phyloP scores from a whole-genome alignment of 352 stramenopile species.

The Globisporangium irregulare region DNA sequence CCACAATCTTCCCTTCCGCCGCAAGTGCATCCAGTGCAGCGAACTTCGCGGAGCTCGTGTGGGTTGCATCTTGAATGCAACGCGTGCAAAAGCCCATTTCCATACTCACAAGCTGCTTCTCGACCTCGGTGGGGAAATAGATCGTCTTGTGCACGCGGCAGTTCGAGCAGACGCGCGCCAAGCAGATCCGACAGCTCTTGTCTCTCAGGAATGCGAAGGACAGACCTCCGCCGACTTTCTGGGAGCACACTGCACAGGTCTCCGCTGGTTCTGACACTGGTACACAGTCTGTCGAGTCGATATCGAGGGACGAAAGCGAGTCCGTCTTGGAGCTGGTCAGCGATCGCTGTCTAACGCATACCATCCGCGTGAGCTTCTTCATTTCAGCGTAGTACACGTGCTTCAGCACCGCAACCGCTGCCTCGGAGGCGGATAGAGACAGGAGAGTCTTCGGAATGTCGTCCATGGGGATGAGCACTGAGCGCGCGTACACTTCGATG shows the following conservation, averaged over 20 bases:
- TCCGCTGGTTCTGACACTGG: too few relatives aligned
- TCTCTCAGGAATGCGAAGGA: background rate
- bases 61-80: constrained; percentile 19
- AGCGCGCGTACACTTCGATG: constrained; percentile 1
- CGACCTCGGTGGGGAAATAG: constrained; percentile 18
- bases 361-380: background rate
- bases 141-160: constrained; percentile 19
- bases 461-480: background rate
- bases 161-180: constrained; percentile 22
- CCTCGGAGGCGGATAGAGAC: background rate
- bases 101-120: constrained; percentile 20
- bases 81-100: constrained; percentile 26
- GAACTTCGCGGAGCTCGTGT: constrained; percentile 13
- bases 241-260: background rate
- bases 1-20: background rate
- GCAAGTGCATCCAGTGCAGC: constrained; percentile 1
- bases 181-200: constrained; percentile 4
- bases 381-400: constrained; percentile 22
- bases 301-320: too few relatives aligned
- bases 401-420: background rate
- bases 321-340: too few relatives aligned
- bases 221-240: background rate
- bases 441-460: background rate
- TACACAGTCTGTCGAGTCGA: too few relatives aligned
- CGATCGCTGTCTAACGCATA: background rate